Evolutionary conservation across 345 rosid genomes (phyloP).

Genomic region (Isatis tinctoria): DNA sequence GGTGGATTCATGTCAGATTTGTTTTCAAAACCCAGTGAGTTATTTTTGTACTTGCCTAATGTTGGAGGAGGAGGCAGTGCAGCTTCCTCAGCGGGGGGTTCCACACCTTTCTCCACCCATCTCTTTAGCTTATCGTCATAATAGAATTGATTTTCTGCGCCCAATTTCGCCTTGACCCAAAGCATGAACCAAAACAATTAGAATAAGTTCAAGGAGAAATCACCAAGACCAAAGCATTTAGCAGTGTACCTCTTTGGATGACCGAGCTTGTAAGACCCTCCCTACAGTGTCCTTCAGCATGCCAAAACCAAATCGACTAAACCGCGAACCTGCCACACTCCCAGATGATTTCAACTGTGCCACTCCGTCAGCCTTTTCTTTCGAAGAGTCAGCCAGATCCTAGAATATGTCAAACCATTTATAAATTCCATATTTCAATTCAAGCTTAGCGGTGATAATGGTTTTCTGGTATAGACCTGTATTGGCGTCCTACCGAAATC

Average conservation of each 20-base stretch:
- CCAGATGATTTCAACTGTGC: slow-evolving; percentile 53
- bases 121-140: slow-evolving; percentile 94
- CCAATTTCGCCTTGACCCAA: slow-evolving; percentile 81
- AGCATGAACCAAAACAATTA: slow-evolving; percentile 15
- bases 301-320: slow-evolving; percentile 78
- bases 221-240: background rate
- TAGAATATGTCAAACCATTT: slow-evolving; percentile 11
- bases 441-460: background rate
- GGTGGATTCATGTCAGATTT: slow-evolving; percentile 33
- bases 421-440: background rate
- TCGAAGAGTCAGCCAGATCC: slow-evolving; percentile 58
- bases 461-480: slow-evolving; percentile 41
- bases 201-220: slow-evolving; percentile 4
- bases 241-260: slow-evolving; percentile 64
- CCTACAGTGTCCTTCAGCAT: slow-evolving; percentile 85
- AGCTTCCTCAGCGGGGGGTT: slow-evolving; percentile 81
- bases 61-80: slow-evolving; percentile 89
- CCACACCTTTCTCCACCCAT: slow-evolving; percentile 99
- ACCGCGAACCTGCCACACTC: slow-evolving; percentile 57
- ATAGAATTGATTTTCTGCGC: slow-evolving; percentile 80
- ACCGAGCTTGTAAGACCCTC: slow-evolving; percentile 64
- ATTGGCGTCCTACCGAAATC: slow-evolving; percentile 52
- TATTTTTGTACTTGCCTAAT: slow-evolving; percentile 56
- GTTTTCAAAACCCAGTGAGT: slow-evolving; percentile 55
- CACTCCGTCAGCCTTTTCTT: slow-evolving; percentile 41